Conservation (phyloP, 345 rosid species). For the Kernera saxatilis region DNA sequence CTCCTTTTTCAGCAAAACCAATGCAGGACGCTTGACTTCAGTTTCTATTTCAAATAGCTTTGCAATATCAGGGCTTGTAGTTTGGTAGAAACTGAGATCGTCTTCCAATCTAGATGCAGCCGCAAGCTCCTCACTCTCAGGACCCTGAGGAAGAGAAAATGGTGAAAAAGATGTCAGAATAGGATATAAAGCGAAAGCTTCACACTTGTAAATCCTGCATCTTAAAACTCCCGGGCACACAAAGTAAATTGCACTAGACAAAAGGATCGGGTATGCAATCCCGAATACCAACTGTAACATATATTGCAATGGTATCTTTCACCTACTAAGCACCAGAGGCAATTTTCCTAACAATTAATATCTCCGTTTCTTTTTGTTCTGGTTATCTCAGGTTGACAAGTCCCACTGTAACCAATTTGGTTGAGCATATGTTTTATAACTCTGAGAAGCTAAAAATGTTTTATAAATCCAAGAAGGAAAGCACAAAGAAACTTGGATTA, state of each 20-base stretch:
- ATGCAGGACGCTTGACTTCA: constrained; percentile 37
- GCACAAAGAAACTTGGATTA: neutral
- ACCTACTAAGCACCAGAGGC: neutral
- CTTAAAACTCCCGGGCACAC: neutral
- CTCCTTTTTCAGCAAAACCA: constrained; percentile 35
- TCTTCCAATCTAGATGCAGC: constrained; percentile 38
- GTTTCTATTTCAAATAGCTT: constrained; percentile 34
- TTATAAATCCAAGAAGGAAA: neutral
- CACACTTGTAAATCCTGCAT: constrained; percentile 7
- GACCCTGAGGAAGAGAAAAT: constrained; percentile 29
- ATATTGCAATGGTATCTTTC: constrained; percentile 4
- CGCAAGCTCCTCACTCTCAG: constrained; percentile 37
- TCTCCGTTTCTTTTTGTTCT: neutral
- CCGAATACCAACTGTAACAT: neutral
- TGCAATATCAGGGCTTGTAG: constrained; percentile 37
- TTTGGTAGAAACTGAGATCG: constrained; percentile 43
- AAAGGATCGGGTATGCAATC: neutral
- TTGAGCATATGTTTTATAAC: neutral
- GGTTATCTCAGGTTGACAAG: neutral
- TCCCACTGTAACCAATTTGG: neutral
- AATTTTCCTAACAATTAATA: neutral
- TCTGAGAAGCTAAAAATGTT: neutral
- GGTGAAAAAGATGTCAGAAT: neutral
- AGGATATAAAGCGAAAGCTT: neutral
- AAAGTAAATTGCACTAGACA: neutral